Evolutionary conservation across 805 yeast genomes (phyloP).

Genomic region (Komagataella pseudopastoris): DNA sequence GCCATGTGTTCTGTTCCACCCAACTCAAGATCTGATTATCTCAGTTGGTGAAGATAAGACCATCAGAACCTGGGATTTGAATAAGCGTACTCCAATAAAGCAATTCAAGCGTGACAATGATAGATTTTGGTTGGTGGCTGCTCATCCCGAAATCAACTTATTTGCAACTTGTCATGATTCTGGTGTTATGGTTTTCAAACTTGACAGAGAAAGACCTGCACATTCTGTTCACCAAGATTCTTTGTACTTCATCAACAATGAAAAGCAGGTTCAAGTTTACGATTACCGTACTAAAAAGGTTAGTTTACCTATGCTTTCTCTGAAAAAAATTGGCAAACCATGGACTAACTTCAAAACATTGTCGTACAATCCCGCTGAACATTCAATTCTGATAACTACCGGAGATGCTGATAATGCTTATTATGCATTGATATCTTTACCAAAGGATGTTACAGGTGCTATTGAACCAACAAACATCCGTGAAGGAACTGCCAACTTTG

Average conservation of each 20-base stretch:
- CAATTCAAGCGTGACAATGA: conserved; percentile 90
- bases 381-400: conserved; percentile 70
- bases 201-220: conserved; percentile 98
- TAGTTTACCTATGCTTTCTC: conserved; percentile 67
- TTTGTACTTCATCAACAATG: conserved; percentile 64
- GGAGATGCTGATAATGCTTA: conserved; percentile 54
- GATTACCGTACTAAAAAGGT: conserved; percentile 53
- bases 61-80: conserved; percentile 91
- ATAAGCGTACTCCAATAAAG: conserved; percentile 84
- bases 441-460: conserved; percentile 87
- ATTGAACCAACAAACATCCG: conserved; percentile 75
- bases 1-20: conserved; percentile 82
- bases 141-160: conserved; percentile 82
- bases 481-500: conserved; percentile 73
- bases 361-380: conserved; percentile 87
- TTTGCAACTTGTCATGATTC: conserved; percentile 96
- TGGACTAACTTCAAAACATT: conserved; percentile 80
- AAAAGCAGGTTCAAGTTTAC: conserved; percentile 74
- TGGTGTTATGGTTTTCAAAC: conserved; percentile 95
- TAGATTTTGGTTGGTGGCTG: conserved; percentile 84
- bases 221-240: conserved; percentile 57
- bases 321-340: conserved; percentile 72
- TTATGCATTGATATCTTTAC: conserved; percentile 66
- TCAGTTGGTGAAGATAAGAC: conserved; percentile 96
- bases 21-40: conserved; percentile 79